Conservation (phyloP, 495 filamentous ascomycete species). For the Astrothelium macrocarpum region DNA sequence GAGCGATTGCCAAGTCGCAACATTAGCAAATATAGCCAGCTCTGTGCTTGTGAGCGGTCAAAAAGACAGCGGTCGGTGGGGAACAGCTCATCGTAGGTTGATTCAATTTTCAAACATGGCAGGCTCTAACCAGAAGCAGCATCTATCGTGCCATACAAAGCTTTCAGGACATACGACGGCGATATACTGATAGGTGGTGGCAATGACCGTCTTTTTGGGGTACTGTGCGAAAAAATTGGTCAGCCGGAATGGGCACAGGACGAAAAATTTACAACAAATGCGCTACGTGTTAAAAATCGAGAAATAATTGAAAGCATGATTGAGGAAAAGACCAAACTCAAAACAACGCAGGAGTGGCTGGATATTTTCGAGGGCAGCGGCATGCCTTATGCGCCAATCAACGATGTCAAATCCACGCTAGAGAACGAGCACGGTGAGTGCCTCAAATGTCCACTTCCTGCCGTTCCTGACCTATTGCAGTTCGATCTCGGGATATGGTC, state of each 20-base stretch:
- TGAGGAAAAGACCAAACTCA: slow-evolving; percentile 59
- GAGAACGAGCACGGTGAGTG: slow-evolving; percentile 67
- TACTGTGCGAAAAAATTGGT: slow-evolving; percentile 70
- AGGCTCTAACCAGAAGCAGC: slow-evolving; percentile 36
- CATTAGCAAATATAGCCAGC: slow-evolving; percentile 84
- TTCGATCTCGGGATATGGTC: slow-evolving; percentile 78
- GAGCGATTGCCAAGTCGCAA: slow-evolving; percentile 91
- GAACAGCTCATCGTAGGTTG: slow-evolving; percentile 76
- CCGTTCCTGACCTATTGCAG: slow-evolving; percentile 32
- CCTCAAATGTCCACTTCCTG: neutral
- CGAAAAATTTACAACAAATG: slow-evolving; percentile 66
- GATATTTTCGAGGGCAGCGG: slow-evolving; percentile 78
- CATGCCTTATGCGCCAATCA: slow-evolving; percentile 91
- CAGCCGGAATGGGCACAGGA: slow-evolving; percentile 73
- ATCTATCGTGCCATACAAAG: slow-evolving; percentile 89
- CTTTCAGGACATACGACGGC: slow-evolving; percentile 87
- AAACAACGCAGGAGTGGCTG: slow-evolving; percentile 82
- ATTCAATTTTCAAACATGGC: slow-evolving; percentile 24
- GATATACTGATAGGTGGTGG: slow-evolving; percentile 88
- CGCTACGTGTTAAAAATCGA: slow-evolving; percentile 70
- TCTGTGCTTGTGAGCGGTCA: slow-evolving; percentile 83
- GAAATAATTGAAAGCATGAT: slow-evolving; percentile 66
- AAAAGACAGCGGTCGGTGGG: slow-evolving; percentile 82
- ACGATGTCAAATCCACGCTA: slow-evolving; percentile 77
- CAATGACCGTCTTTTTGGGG: slow-evolving; percentile 83